Percentiles rank a stretch among this genome's conserved stretches.
Evolutionary conservation across 805 yeast genomes (phyloP).

Genomic region (Metschnikowia lochheadii): DNA sequence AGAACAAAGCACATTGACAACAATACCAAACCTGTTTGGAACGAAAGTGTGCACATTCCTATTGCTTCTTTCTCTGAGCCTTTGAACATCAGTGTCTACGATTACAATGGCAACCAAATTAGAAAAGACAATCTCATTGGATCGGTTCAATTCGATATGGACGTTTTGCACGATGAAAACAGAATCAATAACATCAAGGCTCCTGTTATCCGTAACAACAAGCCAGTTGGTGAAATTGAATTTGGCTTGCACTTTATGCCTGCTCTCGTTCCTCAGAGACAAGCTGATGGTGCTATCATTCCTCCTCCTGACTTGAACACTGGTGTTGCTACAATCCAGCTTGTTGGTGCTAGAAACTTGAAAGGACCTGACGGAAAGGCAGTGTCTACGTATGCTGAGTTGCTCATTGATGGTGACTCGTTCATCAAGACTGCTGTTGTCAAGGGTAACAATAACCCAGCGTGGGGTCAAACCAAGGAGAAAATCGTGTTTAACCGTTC

Average conservation of each 20-base stretch:
- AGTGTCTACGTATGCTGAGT: constrained; percentile 62
- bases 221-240: constrained; percentile 69
- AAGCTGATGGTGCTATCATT: constrained; percentile 76
- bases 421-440: constrained; percentile 54
- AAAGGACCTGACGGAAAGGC: constrained; percentile 43
- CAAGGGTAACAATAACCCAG: constrained; percentile 62
- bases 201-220: constrained; percentile 74
- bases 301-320: constrained; percentile 93
- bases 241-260: constrained; percentile 77
- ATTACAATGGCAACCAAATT: constrained; percentile 60
- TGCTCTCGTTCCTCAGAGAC: constrained; percentile 55
- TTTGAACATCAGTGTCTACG: constrained; percentile 65
- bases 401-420: constrained; percentile 59
- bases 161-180: constrained; percentile 52
- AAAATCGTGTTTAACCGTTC: constrained; percentile 69
- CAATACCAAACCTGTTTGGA: constrained; percentile 75
- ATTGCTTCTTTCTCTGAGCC: constrained; percentile 78
- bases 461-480: constrained; percentile 61
- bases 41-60: constrained; percentile 69
- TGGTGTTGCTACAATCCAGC: constrained; percentile 75
- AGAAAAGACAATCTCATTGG: constrained; percentile 83
- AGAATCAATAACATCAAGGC: constrained; percentile 47
- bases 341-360: constrained; percentile 59
- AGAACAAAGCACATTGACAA: constrained; percentile 66
- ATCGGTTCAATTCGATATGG: constrained; percentile 67